Conservation (phyloP, 441 rosid genomes). For the Oxalis stricta region DNA sequence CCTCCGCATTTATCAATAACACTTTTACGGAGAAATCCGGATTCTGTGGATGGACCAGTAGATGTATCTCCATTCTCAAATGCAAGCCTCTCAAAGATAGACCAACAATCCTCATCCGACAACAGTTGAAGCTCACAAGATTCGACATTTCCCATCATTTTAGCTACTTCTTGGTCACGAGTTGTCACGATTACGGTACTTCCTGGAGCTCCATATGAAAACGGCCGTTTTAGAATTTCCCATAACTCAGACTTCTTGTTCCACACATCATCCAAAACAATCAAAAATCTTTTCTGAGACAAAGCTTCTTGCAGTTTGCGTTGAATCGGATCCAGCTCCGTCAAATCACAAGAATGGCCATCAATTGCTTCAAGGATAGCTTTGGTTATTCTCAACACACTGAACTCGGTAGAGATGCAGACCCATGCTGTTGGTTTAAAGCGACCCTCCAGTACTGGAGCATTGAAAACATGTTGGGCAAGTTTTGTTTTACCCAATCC, state of each 20-base stretch:
- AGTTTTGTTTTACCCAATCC: constrained; percentile 10
- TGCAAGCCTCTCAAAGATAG: background rate
- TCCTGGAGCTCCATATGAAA: background rate
- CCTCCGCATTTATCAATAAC: constrained; percentile 2
- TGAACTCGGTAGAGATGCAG: background rate
- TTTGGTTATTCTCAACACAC: background rate
- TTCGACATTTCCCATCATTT: background rate
- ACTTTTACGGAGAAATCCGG: background rate
- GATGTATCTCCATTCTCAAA: background rate
- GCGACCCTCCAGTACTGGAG: background rate
- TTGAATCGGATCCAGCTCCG: background rate
- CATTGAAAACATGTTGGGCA: background rate
- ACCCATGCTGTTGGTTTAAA: background rate
- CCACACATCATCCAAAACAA: constrained; percentile 18
- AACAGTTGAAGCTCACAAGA: background rate
- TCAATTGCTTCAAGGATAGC: background rate
- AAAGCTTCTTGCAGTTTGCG: background rate
- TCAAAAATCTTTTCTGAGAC: background rate
- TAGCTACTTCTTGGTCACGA: background rate
- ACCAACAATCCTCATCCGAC: background rate
- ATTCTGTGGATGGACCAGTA: background rate
- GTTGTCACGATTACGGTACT: constrained; percentile 13
- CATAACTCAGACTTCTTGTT: constrained; percentile 2
- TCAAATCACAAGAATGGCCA: background rate
- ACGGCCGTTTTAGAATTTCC: background rate